A percentile compares a stretch with the other conserved stretches of the same genome.
phyloP scores from a whole-genome alignment of 257 asterid species.

The Lavandula angustifolia region DNA sequence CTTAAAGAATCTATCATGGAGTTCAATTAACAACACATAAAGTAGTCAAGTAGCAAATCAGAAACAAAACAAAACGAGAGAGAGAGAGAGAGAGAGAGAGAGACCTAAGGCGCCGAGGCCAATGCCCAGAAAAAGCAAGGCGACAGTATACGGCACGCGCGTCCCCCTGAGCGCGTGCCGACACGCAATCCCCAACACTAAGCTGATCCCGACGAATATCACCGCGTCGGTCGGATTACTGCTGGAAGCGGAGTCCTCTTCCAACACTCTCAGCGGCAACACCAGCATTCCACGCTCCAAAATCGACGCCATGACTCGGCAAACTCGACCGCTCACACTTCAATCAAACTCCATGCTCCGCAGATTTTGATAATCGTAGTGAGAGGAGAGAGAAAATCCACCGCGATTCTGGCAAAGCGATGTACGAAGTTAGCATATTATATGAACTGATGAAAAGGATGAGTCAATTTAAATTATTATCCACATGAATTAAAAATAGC shows the following conservation, averaged over 20 bases:
- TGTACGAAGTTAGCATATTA: too few species aligned
- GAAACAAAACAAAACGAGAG: neutral
- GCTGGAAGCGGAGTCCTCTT: constrained; percentile 40
- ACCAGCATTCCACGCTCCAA: constrained; percentile 27
- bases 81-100: neutral
- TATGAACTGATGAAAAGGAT: too few species aligned
- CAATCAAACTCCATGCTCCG: neutral
- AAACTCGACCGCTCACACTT: constrained; percentile 3
- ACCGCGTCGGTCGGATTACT: constrained; percentile 72
- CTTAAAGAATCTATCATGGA: neutral
- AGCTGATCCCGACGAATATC: constrained; percentile 83
- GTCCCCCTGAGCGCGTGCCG: constrained; percentile 87
- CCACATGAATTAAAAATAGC: too few species aligned
- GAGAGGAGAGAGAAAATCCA: too few species aligned
- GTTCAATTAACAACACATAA: constrained; percentile 1
- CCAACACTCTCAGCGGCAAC: constrained; percentile 47
- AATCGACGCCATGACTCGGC: constrained; percentile 34
- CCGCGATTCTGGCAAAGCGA: too few species aligned
- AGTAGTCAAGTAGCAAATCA: neutral
- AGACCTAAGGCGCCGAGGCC: constrained; percentile 89
- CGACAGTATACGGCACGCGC: constrained; percentile 93
- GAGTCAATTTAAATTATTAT: too few species aligned
- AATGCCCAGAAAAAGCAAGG: constrained; percentile 78
- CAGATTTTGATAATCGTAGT: too few species aligned
- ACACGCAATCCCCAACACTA: constrained; percentile 78